Evolutionary conservation across 768 basidiomycete species (phyloP), one percentile per base, ranked within the genome.

Genomic region (Leccinum boreale): DNA sequence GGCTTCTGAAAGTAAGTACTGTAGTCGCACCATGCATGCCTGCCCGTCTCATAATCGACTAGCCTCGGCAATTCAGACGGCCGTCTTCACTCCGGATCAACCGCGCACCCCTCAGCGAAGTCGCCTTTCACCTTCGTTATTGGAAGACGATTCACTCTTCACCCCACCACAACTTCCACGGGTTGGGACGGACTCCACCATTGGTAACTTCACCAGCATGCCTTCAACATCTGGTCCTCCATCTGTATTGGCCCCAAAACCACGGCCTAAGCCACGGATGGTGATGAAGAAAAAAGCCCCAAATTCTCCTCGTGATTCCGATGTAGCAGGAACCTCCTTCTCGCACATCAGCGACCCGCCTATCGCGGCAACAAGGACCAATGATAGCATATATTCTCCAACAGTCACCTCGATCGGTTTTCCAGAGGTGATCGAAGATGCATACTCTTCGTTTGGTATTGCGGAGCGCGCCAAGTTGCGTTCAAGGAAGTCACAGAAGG

Each of bases 381-480:
- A 58, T 39, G 71, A 70, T 8, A 65, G 61, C 55, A 69, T 71
- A 50, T 50, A 49, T 42, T 52, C 63, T 55, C 60, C 56, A n/a
- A 57, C 62, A 1, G 9, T 47, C 7, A 49, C 61, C 1, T 59
- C 70, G 1, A 39, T 58, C n/a, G 46, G 19, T 33, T 28, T 61
- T 29, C 58, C 62, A 6, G 62, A 58, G 11, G n/a, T 11, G 2
- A n/a, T 50, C 9, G 67, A 55, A 0, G 69, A 72, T 39, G 36
- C 28, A 26, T 65, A 66, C 36, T 66, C 61, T 47, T 63, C 67
- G 5, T 63, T 73, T 45, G 78, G 69, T 59, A 83, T 84, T 24
- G 83, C 83, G n/a, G 83, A 85, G 44, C 76, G 83, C 17, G 80
- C 83, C 50, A 85, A 85, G 63, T 82, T 75, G 69, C 81, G 83